Evolutionary conservation across 208 protist species (phyloP).

Genomic region (Leishmania mexicana): DNA sequence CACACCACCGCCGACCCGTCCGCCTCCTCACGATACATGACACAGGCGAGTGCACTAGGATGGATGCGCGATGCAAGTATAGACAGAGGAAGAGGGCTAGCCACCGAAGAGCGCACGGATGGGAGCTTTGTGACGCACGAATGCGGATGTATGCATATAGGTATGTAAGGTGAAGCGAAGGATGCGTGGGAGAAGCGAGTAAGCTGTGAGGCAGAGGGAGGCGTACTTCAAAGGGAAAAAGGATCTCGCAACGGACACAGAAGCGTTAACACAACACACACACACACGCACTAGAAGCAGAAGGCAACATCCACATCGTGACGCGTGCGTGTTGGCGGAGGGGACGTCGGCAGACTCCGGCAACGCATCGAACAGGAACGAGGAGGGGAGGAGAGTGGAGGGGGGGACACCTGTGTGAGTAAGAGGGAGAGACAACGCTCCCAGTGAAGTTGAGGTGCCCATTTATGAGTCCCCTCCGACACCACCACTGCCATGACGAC

Average conservation of each 20-base stretch:
- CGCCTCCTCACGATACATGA: slow-evolving; percentile 37
- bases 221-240: neutral
- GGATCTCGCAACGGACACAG: neutral
- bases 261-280: neutral
- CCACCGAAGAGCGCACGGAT: neutral
- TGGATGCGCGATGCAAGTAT: neutral
- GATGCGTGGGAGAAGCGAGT: neutral
- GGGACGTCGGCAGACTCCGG: neutral
- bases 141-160: neutral
- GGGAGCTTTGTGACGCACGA: neutral
- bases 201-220: neutral
- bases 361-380: neutral
- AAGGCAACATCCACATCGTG: neutral
- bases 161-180: too few relatives aligned
- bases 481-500: neutral
- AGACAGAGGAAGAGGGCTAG: too few relatives aligned
- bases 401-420: neutral
- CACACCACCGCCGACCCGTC: slow-evolving; percentile 63
- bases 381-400: neutral
- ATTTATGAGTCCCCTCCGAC: neutral
- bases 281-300: neutral
- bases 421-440: neutral
- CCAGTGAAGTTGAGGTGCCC: neutral
- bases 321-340: neutral
- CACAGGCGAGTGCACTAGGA: too few relatives aligned